Evolutionary conservation across 2,329 filamentous ascomycete genomes (phyloP).

Genomic region (Fusarium succisae): DNA sequence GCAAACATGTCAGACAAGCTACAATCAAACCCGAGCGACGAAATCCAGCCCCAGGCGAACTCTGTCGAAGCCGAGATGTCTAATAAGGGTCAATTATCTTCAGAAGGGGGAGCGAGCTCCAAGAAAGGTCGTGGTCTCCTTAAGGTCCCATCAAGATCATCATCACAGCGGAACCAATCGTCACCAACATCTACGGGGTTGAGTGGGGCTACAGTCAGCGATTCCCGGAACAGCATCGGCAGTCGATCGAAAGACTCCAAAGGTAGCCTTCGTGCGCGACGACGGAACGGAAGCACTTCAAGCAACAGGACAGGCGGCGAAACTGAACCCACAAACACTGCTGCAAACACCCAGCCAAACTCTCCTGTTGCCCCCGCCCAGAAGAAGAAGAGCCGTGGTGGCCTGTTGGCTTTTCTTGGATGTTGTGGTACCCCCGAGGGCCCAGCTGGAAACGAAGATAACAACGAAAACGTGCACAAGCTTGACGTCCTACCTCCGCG

Average conservation of each 20-base stretch:
- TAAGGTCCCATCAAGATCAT: slow-evolving; percentile 69
- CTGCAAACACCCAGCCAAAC: slow-evolving; percentile 60
- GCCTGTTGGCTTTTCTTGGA: slow-evolving; percentile 69
- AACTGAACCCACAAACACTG: slow-evolving; percentile 61
- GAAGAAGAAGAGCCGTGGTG: slow-evolving; percentile 64
- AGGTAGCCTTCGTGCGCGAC: slow-evolving; percentile 69
- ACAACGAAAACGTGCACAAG: slow-evolving; percentile 66
- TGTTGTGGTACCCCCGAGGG: slow-evolving; percentile 74
- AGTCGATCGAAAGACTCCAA: slow-evolving; percentile 72
- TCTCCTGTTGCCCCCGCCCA: slow-evolving; percentile 59
- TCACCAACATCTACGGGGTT: slow-evolving; percentile 68
- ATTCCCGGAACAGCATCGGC: slow-evolving; percentile 69
- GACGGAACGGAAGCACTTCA: slow-evolving; percentile 73
- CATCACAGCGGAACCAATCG: slow-evolving; percentile 67
- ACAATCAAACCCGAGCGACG: slow-evolving; percentile 40
- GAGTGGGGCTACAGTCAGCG: slow-evolving; percentile 67
- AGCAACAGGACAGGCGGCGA: slow-evolving; percentile 69
- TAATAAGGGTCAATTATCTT: slow-evolving; percentile 53
- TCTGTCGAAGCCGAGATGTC: slow-evolving; percentile 51
- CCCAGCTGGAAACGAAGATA: slow-evolving; percentile 62
- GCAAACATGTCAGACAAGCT: slow-evolving; percentile 48
- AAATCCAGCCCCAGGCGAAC: slow-evolving; percentile 49
- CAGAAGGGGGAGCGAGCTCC: slow-evolving; percentile 53
- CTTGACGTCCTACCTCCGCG: slow-evolving; percentile 65
- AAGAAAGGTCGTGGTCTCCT: slow-evolving; percentile 64